These are phyloP conservation scores for Termitomyces sp. DNA, from an alignment of 768 basidiomycete genomes.

Conservation along the genomic window DNA sequence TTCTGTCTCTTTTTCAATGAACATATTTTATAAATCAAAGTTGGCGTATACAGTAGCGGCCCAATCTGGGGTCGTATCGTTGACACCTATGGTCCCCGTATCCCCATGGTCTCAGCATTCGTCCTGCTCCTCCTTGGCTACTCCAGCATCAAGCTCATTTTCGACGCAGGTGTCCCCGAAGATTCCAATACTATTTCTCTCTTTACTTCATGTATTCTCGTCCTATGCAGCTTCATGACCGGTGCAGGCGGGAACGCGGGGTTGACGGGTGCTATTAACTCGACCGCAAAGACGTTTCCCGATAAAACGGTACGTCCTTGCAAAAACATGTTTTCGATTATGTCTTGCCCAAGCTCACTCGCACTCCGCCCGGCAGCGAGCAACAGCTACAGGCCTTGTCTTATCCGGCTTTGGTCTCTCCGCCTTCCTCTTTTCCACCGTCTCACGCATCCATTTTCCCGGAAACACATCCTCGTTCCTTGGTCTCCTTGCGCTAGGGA, in stretches of 20 bases:
- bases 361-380: slow-evolving; percentile 44
- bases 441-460: slow-evolving; percentile 67
- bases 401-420: slow-evolving; percentile 88
- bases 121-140: slow-evolving; percentile 67
- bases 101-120: slow-evolving; percentile 56
- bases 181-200: slow-evolving; percentile 31
- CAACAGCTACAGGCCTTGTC: slow-evolving; percentile 71
- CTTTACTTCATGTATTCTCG: slow-evolving; percentile 44
- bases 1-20: background rate
- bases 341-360: background rate
- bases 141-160: slow-evolving; percentile 65
- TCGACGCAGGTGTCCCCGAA: slow-evolving; percentile 43
- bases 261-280: slow-evolving; percentile 64
- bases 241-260: slow-evolving; percentile 78
- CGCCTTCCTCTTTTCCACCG: slow-evolving; percentile 82
- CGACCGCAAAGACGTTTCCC: slow-evolving; percentile 80
- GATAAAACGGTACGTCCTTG: slow-evolving; percentile 54
- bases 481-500: slow-evolving; percentile 71
- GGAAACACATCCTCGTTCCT: slow-evolving; percentile 79
- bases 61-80: slow-evolving; percentile 79
- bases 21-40: slow-evolving; percentile 24
- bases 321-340: background rate
- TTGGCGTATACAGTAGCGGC: slow-evolving; percentile 74
- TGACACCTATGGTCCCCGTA: slow-evolving; percentile 67
- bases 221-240: slow-evolving; percentile 63